Conservation (phyloP, 208 protist genomes). For the Vickermania ingenoplastis region DNA sequence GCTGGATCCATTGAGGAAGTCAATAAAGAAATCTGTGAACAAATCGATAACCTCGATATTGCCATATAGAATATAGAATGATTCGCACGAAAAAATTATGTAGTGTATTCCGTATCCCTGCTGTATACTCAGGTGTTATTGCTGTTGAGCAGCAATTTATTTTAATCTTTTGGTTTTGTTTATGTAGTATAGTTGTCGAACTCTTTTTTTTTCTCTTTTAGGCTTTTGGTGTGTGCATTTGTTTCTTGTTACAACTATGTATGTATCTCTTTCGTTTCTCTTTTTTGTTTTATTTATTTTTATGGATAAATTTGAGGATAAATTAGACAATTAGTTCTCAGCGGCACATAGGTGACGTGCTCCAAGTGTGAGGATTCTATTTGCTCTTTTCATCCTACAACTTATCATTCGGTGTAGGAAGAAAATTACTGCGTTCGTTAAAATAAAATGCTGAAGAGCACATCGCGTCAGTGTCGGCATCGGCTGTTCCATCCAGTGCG, state of each 20-base stretch:
- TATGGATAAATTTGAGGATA: no score
- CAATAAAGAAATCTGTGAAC: constrained; percentile 34
- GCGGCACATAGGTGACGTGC: no score
- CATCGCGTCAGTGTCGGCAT: constrained; percentile 19
- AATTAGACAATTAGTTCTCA: no score
- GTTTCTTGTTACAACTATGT: neutral
- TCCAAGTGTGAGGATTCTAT: no score
- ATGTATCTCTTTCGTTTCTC: constrained; percentile 4
- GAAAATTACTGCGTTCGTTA: neutral
- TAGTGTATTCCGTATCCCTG: no score
- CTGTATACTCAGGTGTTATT: no score
- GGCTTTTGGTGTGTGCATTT: constrained; percentile 3
- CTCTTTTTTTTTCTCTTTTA: constrained; percentile 9
- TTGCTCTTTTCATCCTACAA: no score
- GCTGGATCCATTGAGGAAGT: constrained; percentile 20
- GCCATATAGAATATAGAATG: constrained; percentile 11
- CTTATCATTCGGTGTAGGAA: neutral
- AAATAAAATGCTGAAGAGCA: constrained; percentile 20
- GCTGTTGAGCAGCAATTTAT: no score
- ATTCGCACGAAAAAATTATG: constrained; percentile 4
- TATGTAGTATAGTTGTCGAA: constrained; percentile 2
- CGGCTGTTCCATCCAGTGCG: constrained; percentile 64
- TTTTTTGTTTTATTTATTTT: neutral
- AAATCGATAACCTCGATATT: constrained; percentile 27
- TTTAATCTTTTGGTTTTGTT: no score